Percentiles rank a stretch among this genome's conserved stretches.
phyloP scores from a whole-genome alignment of 805 yeast genomes.

The Teunomyces lycoperdinae region DNA sequence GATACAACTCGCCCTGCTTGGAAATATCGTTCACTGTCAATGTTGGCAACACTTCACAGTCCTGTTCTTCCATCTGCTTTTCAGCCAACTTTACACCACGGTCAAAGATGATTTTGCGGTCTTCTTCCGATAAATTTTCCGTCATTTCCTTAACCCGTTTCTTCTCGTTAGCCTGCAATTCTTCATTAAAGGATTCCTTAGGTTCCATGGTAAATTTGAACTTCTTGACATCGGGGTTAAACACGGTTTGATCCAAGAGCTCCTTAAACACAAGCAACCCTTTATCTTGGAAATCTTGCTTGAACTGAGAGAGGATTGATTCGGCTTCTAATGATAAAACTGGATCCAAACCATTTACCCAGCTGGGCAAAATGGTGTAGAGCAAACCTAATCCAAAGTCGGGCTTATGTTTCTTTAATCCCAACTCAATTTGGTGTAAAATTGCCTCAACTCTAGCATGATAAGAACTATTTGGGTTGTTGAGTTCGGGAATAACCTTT shows the following conservation, averaged over 20 bases:
- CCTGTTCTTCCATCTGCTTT: constrained; percentile 67
- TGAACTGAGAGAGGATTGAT: constrained; percentile 55
- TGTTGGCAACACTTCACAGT: constrained; percentile 77
- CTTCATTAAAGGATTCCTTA: constrained; percentile 51
- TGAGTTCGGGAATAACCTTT: constrained; percentile 32
- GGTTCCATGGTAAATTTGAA: constrained; percentile 82
- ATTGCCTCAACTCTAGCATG: constrained; percentile 69
- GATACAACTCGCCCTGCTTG: constrained; percentile 43
- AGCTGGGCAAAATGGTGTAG: constrained; percentile 73
- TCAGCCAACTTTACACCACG: constrained; percentile 60
- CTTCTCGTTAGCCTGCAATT: constrained; percentile 62
- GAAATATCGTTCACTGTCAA: constrained; percentile 73
- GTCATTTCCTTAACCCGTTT: constrained; percentile 39
- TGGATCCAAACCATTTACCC: constrained; percentile 83
- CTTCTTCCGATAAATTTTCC: constrained; percentile 47
- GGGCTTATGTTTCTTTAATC: constrained; percentile 82
- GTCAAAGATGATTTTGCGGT: constrained; percentile 53
- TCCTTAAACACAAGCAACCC: constrained; percentile 58
- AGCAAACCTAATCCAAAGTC: constrained; percentile 83
- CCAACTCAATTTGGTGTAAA: constrained; percentile 80
- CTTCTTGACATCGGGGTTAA: constrained; percentile 45
- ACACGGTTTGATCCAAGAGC: constrained; percentile 51
- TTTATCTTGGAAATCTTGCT: constrained; percentile 49
- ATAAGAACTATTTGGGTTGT: constrained; percentile 19
- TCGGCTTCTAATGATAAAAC: constrained; percentile 66